Base-by-base conservation (phyloP, 306 rosid genomes). In the Cicer pinnatifidum region DNA sequence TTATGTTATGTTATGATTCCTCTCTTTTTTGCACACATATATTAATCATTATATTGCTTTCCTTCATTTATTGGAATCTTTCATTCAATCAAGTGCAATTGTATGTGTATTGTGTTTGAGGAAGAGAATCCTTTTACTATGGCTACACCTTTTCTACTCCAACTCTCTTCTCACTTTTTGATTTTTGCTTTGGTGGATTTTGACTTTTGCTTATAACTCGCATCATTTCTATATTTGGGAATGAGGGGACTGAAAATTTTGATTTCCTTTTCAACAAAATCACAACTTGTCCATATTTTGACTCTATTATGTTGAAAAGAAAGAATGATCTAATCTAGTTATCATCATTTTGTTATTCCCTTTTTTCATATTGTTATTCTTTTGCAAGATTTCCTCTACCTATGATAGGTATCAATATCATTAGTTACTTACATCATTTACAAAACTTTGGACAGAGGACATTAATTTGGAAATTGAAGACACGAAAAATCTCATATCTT, bases 361-460 rank as follows among this genome's bases (percentile, higher is more conserved):
- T 77, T 62, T 53, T 39, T 76, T 52, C 16, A 60, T 40, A 17
- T 20, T 45, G 46, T 66, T 54, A 64, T 60, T 75, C n/a, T 12
- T 40, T 77, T 64, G 51, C 37, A 67, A 40, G 40, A 71, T 63
- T 71, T 23, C 8, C 28, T 58, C 41, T 9, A 11, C 41, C 5
- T 56, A 19, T 17, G 62, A 71, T 54, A 71, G 54, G 58, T 19
- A 67, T 69, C 47, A 38, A 72, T 19, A 67, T 69, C 47, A 38
- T 70, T 23, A 62, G 47, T 51, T 71, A 69, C 74, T 65, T 78
- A 75, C 65, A 66, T 72, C 57, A 73, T 82, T 76, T n/a, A 62
- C 70, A 19, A 28, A 28, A 53, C 51, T 71, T 74, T 70, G 76
- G 79, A 53, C 79, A 71, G 69, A 52, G 64, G 20, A 67, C 78